phyloP scores from a whole-genome alignment of 1,284 basidiomycete species.

The Trichosporon sp. region DNA sequence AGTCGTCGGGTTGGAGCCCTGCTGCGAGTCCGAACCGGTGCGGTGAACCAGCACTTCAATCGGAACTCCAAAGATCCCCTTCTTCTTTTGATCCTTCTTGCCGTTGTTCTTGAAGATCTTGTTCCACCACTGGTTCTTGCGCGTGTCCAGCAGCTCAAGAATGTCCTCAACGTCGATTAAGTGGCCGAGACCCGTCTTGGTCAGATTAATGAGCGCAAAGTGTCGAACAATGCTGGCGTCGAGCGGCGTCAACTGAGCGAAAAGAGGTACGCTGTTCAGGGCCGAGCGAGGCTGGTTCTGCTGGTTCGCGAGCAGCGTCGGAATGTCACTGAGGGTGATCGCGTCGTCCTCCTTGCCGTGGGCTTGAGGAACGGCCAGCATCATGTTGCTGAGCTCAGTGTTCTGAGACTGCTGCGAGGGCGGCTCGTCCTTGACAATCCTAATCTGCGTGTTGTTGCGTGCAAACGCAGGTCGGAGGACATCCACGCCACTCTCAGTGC shows the following conservation, averaged over 20 bases:
- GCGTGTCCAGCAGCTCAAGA: slow-evolving; percentile 85
- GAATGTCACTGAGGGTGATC: slow-evolving; percentile 88
- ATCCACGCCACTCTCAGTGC: slow-evolving; percentile 42
- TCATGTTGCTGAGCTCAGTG: slow-evolving; percentile 58
- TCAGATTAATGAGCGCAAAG: slow-evolving; percentile 79
- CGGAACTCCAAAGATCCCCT: slow-evolving; percentile 89
- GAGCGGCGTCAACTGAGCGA: slow-evolving; percentile 80
- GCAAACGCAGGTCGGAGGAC: slow-evolving; percentile 72
- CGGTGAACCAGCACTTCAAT: slow-evolving; percentile 93
- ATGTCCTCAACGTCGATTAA: slow-evolving; percentile 88
- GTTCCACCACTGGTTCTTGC: slow-evolving; percentile 96
- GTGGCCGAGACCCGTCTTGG: slow-evolving; percentile 70
- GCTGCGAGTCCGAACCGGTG: slow-evolving; percentile 84
- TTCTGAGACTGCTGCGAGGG: slow-evolving; percentile 16
- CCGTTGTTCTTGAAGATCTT: slow-evolving; percentile 90
- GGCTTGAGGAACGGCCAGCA: slow-evolving; percentile 81
- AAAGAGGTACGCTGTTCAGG: slow-evolving; percentile 69
- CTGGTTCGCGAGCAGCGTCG: slow-evolving; percentile 70
- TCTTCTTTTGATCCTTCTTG: slow-evolving; percentile 84
- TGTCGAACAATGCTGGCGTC: slow-evolving; percentile 92
- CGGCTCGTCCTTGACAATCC: slow-evolving; percentile 75
- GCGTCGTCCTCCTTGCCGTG: slow-evolving; percentile 30
- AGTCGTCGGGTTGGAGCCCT: slow-evolving; percentile 82
- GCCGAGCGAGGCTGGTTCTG: slow-evolving; percentile 20
- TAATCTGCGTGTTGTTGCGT: slow-evolving; percentile 81